Conservation (phyloP, 2,329 filamentous ascomycete species). For the Juglanconis oblonga region DNA sequence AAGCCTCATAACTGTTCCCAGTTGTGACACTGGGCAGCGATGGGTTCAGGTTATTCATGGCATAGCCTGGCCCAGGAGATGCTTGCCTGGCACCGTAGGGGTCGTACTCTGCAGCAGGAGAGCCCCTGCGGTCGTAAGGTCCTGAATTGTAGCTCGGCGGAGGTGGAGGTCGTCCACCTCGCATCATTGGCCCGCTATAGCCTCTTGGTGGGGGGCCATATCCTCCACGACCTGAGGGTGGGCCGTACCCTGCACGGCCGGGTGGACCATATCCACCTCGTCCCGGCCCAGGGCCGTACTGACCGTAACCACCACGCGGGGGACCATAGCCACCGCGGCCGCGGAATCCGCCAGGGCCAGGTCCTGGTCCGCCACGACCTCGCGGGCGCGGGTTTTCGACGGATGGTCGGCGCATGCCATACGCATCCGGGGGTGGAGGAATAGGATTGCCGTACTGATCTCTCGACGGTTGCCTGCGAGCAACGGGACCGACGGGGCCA, state of each 20-base stretch:
- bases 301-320: slow-evolving; percentile 29
- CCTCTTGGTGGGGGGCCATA: slow-evolving; percentile 38
- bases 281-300: slow-evolving; percentile 26
- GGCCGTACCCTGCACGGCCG: slow-evolving; percentile 46
- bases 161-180: slow-evolving; percentile 39
- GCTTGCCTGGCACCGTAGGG: slow-evolving; percentile 23
- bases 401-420: slow-evolving; percentile 45
- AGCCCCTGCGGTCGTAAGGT: slow-evolving; percentile 36
- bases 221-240: slow-evolving; percentile 38
- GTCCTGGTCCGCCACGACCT: slow-evolving; percentile 47
- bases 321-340: slow-evolving; percentile 51
- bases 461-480: slow-evolving; percentile 37
- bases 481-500: slow-evolving; percentile 27
- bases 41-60: slow-evolving; percentile 34
- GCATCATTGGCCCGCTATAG: slow-evolving; percentile 31
- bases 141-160: slow-evolving; percentile 42
- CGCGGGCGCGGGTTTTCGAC: slow-evolving; percentile 48
- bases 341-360: slow-evolving; percentile 24
- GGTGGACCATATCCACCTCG: slow-evolving; percentile 40
- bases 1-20: slow-evolving; percentile 38
- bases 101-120: slow-evolving; percentile 36
- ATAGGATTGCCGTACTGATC: slow-evolving; percentile 67
- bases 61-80: slow-evolving; percentile 28
- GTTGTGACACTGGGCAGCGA: slow-evolving; percentile 35
- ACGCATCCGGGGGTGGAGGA: slow-evolving; percentile 40